Evolutionary conservation across 257 asterid genomes (phyloP).

Genomic region (Solanum dulcamara): DNA sequence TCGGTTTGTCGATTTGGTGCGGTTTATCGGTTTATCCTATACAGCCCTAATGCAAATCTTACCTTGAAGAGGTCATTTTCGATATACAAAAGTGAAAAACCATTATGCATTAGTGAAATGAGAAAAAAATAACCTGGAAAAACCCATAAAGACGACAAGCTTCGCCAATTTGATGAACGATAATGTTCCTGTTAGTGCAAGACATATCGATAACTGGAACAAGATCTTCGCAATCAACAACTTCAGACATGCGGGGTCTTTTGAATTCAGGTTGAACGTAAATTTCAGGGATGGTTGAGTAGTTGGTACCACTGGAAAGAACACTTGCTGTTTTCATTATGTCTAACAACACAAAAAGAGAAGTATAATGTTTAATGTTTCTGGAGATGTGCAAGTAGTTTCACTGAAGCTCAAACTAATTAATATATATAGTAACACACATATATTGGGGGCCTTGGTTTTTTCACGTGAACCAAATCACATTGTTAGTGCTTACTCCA

Average conservation of each 20-base stretch:
- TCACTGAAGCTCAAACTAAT: neutral
- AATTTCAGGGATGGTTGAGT: slow-evolving; percentile 40
- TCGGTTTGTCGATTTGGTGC: too few relatives aligned
- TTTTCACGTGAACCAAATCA: neutral
- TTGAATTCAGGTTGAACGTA: slow-evolving; percentile 68
- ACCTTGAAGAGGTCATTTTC: too few relatives aligned
- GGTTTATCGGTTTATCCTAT: too few relatives aligned
- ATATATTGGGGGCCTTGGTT: neutral
- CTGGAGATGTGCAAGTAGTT: neutral
- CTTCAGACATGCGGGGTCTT: slow-evolving; percentile 44
- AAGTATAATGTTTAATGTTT: neutral
- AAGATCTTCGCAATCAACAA: slow-evolving; percentile 24
- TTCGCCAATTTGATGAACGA: slow-evolving; percentile 38
- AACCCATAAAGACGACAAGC: slow-evolving; percentile 61
- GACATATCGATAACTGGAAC: slow-evolving; percentile 56
- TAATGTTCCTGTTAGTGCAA: slow-evolving; percentile 15
- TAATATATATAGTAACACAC: neutral
- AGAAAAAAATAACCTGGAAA: slow-evolving; percentile 44
- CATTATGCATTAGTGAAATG: neutral
- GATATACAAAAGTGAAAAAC: too few relatives aligned
- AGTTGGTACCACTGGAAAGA: slow-evolving; percentile 37
- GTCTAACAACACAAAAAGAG: neutral
- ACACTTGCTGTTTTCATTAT: slow-evolving; percentile 31
- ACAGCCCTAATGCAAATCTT: too few relatives aligned
- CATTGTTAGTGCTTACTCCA: neutral